Base-by-base conservation (phyloP, 306 rosid species). In the Lathyrus tuberosus region DNA sequence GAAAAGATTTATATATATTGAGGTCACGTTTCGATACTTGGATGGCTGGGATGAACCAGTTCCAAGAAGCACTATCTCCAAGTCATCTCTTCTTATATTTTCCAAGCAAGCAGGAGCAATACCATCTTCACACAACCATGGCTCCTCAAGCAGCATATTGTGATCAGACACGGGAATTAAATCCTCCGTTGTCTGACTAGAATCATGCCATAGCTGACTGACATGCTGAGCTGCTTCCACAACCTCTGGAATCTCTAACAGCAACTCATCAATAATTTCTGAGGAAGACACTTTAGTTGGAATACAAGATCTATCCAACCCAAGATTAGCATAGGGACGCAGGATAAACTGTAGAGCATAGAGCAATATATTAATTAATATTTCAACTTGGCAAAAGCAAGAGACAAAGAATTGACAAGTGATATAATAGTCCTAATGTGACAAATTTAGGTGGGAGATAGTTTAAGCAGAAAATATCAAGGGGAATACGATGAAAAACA, bases 31-130 rank as follows among this genome's bases (percentile, higher is more conserved):
- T 52, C 97, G 86, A 76, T 94, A 94, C 78, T 94, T 94, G 44
- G 95, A 94, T 62, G 99, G 97, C 80, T 94, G 99, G 67, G 97
- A 94, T 9, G 99, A 94, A 44, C 96, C 97, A 33, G 99, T 94
- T 62, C 99, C 99, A 17, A 94, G 89, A 83, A 94, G 95, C 73
- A 94, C 89, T 33, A 94, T 83, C 90, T 94, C 99, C 88, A 94
- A 70, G 86, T 91, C 97, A 74, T 94, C 97, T 81, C 92, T 88
- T 76, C 84, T 81, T 76, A 91, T 69, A 79, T 84, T 78, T 75
- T 88, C 92, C 85, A 94, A 77, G 82, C 97, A 94, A 67, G 84
- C 77, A 64, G 92, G 96, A 84, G 63, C 13, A 14, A 79, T 56
- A 59, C 64, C 66, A 79, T 74, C 82, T 75, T 78, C 84, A 78